Conservation (phyloP, 140 eudicot species). For the Ambrosia hybrid region DNA sequence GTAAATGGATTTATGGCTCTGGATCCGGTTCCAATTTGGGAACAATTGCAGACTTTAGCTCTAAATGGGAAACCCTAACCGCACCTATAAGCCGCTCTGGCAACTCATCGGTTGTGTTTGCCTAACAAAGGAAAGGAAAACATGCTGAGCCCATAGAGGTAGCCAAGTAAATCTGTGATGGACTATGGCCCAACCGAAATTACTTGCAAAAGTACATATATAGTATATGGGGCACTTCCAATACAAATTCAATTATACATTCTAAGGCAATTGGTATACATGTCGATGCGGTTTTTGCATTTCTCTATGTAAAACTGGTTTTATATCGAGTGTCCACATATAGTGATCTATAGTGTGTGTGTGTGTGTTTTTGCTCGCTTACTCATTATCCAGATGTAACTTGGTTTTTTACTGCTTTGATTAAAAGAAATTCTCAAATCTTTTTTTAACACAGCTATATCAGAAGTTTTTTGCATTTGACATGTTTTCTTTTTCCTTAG, state of each 20-base stretch:
- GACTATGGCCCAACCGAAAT: background rate
- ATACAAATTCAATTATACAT: background rate
- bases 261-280: too few relatives aligned
- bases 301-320: too few relatives aligned
- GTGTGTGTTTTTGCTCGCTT: too few relatives aligned
- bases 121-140: slow-evolving; percentile 42
- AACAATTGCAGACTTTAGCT: slow-evolving; percentile 68
- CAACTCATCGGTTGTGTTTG: slow-evolving; percentile 81
- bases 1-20: slow-evolving; percentile 16
- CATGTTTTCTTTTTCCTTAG: background rate
- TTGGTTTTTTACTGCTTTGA: too few relatives aligned
- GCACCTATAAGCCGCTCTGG: slow-evolving; percentile 90
- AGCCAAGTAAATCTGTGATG: background rate
- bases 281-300: too few relatives aligned
- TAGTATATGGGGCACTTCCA: background rate
- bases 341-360: too few relatives aligned
- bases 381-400: too few relatives aligned
- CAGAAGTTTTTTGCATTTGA: too few relatives aligned
- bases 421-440: too few relatives aligned
- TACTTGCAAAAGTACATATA: background rate
- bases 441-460: too few relatives aligned
- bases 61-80: slow-evolving; percentile 83
- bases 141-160: background rate
- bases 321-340: too few relatives aligned
- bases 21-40: slow-evolving; percentile 60